These are phyloP conservation scores for Eutypella sp. DNA, from an alignment of 2,329 filamentous ascomycete species.

Conservation along the genomic window DNA sequence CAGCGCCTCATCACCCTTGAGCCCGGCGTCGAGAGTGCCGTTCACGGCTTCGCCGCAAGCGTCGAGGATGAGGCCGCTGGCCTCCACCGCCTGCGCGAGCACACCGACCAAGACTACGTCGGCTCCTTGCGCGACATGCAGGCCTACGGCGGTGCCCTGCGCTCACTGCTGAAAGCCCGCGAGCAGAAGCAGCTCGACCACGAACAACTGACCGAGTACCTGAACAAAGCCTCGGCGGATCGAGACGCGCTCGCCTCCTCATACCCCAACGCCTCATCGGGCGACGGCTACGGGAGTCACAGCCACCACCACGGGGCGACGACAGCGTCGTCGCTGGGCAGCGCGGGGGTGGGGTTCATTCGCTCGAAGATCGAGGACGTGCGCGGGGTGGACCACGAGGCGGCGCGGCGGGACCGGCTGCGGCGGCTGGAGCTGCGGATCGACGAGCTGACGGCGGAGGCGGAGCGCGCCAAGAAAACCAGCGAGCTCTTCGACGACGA, in stretches of 20 bases:
- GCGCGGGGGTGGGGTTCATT: slow-evolving; percentile 76
- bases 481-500: slow-evolving; percentile 95
- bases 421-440: slow-evolving; percentile 90
- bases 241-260: slow-evolving; percentile 71
- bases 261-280: slow-evolving; percentile 38
- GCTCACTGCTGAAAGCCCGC: slow-evolving; percentile 81
- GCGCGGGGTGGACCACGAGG: slow-evolving; percentile 92
- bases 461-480: slow-evolving; percentile 79
- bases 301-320: slow-evolving; percentile 3
- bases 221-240: slow-evolving; percentile 83
- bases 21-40: slow-evolving; percentile 73
- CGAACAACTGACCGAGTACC: slow-evolving; percentile 91
- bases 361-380: slow-evolving; percentile 95
- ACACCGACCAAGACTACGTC: slow-evolving; percentile 94
- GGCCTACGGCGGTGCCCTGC: slow-evolving; percentile 82
- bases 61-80: slow-evolving; percentile 79
- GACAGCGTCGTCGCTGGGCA: slow-evolving; percentile 51
- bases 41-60: slow-evolving; percentile 81
- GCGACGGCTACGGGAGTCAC: slow-evolving; percentile 17
- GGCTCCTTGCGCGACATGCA: slow-evolving; percentile 93
- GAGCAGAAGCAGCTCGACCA: slow-evolving; percentile 98
- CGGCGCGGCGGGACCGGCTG: slow-evolving; percentile 77
- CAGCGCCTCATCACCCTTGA: slow-evolving; percentile 88
- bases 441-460: slow-evolving; percentile 83
- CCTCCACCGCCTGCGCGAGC: slow-evolving; percentile 75